These are phyloP conservation scores for Fonsecaea monophora DNA, from an alignment of 2,329 filamentous ascomycete species.

Conservation along the genomic window DNA sequence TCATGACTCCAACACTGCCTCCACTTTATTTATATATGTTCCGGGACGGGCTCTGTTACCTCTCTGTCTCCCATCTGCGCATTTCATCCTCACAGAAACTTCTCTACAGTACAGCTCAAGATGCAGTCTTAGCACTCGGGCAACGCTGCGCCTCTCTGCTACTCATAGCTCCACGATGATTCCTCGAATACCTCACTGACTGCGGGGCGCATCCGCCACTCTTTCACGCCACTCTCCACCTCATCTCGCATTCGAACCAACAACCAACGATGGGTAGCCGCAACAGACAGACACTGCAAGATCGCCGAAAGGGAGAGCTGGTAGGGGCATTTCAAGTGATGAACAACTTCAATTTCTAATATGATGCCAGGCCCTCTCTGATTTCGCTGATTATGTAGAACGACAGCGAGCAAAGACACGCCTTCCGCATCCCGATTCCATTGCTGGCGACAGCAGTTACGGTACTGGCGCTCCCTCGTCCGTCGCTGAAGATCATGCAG, in stretches of 20 bases:
- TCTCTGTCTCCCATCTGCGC: slow-evolving; percentile 1
- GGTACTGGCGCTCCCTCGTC: slow-evolving; percentile 45
- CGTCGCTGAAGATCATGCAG: slow-evolving; percentile 73
- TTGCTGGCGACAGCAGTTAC: slow-evolving; percentile 51
- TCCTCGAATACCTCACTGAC: slow-evolving; percentile 52
- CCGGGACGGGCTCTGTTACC: neutral
- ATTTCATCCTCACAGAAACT: neutral
- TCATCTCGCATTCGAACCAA: slow-evolving; percentile 9
- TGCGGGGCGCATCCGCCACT: slow-evolving; percentile 45
- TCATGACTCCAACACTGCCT: slow-evolving; percentile 22
- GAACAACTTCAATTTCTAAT: slow-evolving; percentile 16
- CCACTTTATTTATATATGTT: slow-evolving; percentile 11
- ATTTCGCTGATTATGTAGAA: slow-evolving; percentile 97
- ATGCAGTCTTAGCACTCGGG: slow-evolving; percentile 21
- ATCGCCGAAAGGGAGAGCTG: slow-evolving; percentile 85
- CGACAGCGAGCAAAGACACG: slow-evolving; percentile 74
- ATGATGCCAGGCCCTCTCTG: slow-evolving; percentile 73
- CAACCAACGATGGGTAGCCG: slow-evolving; percentile 55
- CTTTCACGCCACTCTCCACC: slow-evolving; percentile 24
- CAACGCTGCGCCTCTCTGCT: slow-evolving; percentile 12
- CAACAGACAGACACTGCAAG: slow-evolving; percentile 71
- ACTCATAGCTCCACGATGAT: slow-evolving; percentile 46
- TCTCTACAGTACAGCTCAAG: slow-evolving; percentile 13
- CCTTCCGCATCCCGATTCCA: slow-evolving; percentile 47
- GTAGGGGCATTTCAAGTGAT: slow-evolving; percentile 57